Conservation (phyloP, 768 basidiomycete species). For the Leccinum ochraceum region DNA sequence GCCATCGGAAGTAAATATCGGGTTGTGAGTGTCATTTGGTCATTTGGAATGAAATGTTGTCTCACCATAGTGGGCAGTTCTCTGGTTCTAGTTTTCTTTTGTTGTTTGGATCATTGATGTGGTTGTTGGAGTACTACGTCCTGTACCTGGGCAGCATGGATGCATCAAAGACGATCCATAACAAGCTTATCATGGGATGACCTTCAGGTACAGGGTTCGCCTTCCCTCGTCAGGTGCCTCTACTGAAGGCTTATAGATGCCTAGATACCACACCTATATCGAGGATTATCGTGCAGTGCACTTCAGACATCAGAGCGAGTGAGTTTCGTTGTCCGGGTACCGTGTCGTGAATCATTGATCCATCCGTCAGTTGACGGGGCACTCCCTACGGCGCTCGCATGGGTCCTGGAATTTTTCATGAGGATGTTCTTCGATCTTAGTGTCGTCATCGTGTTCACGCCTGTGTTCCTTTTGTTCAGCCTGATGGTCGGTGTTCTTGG, state of each 20-base stretch:
- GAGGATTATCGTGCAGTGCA: constrained; percentile 1
- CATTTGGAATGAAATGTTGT: not conserved
- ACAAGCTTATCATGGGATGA: constrained; percentile 1
- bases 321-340: not conserved
- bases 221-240: not conserved
- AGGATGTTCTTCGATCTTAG: constrained; percentile 4
- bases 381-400: not conserved
- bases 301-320: constrained; percentile 5
- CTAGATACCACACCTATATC: constrained; percentile 2
- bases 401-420: constrained; percentile 1
- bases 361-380: not conserved
- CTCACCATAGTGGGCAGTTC: not conserved
- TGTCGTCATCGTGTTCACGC: constrained; percentile 3
- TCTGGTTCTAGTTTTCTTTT: constrained; percentile 1
- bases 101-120: not conserved
- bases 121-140: not conserved
- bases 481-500: not conserved
- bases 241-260: not conserved
- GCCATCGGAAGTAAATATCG: not conserved
- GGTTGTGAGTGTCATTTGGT: not conserved
- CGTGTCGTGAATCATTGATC: not conserved
- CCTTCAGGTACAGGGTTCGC: not conserved
- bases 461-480: not conserved
- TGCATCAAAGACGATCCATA: constrained; percentile 1
- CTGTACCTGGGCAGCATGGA: not conserved